phyloP scores from a whole-genome alignment of 2,329 filamentous ascomycete species.

The Colletotrichum zoysiae region DNA sequence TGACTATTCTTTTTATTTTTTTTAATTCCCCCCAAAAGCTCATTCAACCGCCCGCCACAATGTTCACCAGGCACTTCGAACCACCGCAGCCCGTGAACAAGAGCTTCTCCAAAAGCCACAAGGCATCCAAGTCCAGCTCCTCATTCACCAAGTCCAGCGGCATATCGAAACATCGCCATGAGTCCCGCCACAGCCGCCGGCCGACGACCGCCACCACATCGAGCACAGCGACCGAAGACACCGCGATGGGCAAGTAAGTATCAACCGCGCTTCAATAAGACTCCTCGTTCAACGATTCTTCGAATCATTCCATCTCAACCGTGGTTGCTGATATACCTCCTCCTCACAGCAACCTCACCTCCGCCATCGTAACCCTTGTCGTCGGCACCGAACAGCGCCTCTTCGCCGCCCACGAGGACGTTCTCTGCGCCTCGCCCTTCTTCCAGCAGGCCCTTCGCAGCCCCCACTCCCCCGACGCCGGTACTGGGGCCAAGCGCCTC shows the following conservation, averaged over 20 bases:
- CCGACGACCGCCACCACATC: constrained; percentile 61
- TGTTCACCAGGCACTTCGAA: constrained; percentile 64
- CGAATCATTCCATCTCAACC: neutral
- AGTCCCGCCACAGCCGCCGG: constrained; percentile 60
- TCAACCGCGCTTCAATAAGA: neutral
- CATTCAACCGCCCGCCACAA: constrained; percentile 47
- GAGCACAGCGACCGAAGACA: constrained; percentile 52
- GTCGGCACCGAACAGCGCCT: constrained; percentile 86
- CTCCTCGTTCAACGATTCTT: neutral
- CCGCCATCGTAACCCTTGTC: constrained; percentile 82
- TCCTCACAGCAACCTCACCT: constrained; percentile 65
- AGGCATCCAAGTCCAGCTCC: constrained; percentile 62
- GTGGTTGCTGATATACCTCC: constrained; percentile 29
- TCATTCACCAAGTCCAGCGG: constrained; percentile 68
- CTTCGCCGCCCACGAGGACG: constrained; percentile 91
- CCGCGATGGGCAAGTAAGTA: constrained; percentile 60
- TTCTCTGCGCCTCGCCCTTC: constrained; percentile 83
- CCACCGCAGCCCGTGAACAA: constrained; percentile 54
- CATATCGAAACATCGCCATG: constrained; percentile 67
- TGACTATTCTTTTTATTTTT: neutral
- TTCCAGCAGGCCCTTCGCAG: constrained; percentile 75
- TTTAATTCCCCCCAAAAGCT: neutral
- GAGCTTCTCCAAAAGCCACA: constrained; percentile 67
- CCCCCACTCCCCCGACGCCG: constrained; percentile 73
- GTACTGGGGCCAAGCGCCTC: constrained; percentile 70